phyloP scores from a whole-genome alignment of 768 basidiomycete species.

The Brasilioporus rufonigricans region DNA sequence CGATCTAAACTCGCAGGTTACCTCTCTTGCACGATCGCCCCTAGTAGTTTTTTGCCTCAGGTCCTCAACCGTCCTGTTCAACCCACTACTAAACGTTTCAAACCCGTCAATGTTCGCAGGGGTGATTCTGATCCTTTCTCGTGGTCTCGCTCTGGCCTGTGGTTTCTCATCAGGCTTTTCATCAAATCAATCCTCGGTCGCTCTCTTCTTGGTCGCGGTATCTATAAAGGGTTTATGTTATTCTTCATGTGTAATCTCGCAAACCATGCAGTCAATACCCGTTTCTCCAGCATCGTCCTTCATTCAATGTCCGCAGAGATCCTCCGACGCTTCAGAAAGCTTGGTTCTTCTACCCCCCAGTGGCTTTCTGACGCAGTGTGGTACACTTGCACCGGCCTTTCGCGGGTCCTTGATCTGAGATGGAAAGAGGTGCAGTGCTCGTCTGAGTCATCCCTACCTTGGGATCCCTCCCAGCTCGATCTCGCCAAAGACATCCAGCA shows the following conservation, averaged over 20 bases:
- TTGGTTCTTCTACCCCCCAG: neutral
- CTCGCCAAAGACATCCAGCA: neutral
- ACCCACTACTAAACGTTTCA: neutral
- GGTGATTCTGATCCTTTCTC: too few species aligned
- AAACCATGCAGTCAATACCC: neutral
- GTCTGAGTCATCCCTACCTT: neutral
- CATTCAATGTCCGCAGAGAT: neutral
- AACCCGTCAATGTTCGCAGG: too few species aligned
- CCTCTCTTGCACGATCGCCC: neutral
- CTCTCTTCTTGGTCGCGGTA: neutral
- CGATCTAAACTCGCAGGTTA: too few species aligned
- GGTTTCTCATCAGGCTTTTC: neutral
- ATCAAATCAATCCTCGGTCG: neutral
- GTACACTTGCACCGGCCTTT: neutral
- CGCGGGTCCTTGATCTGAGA: neutral
- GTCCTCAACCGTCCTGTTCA: neutral
- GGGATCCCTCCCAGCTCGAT: neutral
- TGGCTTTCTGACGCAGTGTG: neutral
- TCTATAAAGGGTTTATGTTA: neutral
- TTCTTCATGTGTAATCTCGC: neutral
- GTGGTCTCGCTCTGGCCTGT: neutral
- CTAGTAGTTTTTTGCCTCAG: too few species aligned
- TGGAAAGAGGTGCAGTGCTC: neutral
- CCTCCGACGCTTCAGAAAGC: neutral
- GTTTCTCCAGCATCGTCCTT: neutral